Evolutionary conservation across 2,329 filamentous ascomycete species (phyloP).

Genomic region (Ophiosphaerella korrae): DNA sequence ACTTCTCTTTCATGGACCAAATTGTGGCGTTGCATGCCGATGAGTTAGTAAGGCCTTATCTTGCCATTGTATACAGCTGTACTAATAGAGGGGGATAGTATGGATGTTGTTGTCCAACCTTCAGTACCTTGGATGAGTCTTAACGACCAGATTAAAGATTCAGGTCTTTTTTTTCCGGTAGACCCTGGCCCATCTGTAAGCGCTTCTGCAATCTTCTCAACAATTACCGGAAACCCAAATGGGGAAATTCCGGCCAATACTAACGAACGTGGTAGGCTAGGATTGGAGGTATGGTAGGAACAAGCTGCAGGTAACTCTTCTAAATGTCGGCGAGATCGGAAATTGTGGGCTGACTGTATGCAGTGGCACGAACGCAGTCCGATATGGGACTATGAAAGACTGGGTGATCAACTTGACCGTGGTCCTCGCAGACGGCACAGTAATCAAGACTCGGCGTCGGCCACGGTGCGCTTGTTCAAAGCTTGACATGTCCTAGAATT

Average conservation of each 20-base stretch:
- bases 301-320: slow-evolving; percentile 59
- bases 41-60: slow-evolving; percentile 55
- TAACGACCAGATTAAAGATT: slow-evolving; percentile 74
- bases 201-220: slow-evolving; percentile 9
- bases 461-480: slow-evolving; percentile 56
- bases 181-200: slow-evolving; percentile 72
- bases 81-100: slow-evolving; percentile 50
- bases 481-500: not conserved
- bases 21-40: slow-evolving; percentile 79
- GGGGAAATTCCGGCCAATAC: slow-evolving; percentile 18
- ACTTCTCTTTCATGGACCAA: slow-evolving; percentile 86
- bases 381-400: slow-evolving; percentile 86
- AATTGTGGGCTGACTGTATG: not conserved
- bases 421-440: slow-evolving; percentile 75
- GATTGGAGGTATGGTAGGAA: slow-evolving; percentile 83
- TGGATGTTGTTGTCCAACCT: slow-evolving; percentile 92
- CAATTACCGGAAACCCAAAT: slow-evolving; percentile 15
- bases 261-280: slow-evolving; percentile 58
- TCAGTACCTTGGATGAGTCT: slow-evolving; percentile 91
- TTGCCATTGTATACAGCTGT: not conserved
- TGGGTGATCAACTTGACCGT: slow-evolving; percentile 85
- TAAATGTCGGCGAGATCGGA: not conserved
- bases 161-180: slow-evolving; percentile 86
- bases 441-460: slow-evolving; percentile 79
- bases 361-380: slow-evolving; percentile 78